Conservation (phyloP, 2,329 filamentous ascomycete species). For the Dryadomyces sulphureus region DNA sequence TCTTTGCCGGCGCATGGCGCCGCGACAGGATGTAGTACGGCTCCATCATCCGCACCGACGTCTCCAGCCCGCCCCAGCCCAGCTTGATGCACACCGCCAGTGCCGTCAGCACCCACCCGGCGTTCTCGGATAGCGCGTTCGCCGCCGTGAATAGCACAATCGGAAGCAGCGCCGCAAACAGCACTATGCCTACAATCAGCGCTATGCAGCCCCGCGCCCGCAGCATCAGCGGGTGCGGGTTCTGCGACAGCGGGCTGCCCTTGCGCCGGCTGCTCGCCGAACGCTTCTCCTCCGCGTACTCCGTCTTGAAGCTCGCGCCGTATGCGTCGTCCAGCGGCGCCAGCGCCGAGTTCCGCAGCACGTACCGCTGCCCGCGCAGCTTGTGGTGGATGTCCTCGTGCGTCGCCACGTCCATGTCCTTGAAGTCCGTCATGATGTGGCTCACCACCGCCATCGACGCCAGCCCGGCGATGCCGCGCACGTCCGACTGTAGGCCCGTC, state of each 20-base stretch:
- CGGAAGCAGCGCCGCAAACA: conserved; percentile 44
- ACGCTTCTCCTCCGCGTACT: conserved; percentile 27
- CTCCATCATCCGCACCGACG: conserved; percentile 56
- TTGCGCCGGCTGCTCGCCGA: conserved; percentile 25
- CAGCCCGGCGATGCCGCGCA: conserved; percentile 58
- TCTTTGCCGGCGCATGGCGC: conserved; percentile 49
- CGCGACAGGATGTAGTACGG: conserved; percentile 57
- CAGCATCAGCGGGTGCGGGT: conserved; percentile 57
- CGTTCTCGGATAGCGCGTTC: conserved; percentile 40
- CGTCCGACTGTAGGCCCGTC: conserved; percentile 52
- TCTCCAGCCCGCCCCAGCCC: conserved; percentile 53
- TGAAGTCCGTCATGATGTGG: conserved; percentile 62
- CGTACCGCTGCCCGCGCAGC: conserved; percentile 52
- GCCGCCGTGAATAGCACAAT: conserved; percentile 45
- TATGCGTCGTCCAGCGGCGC: conserved; percentile 42
- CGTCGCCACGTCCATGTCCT: conserved; percentile 52
- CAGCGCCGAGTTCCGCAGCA: conserved; percentile 54
- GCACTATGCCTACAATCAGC: conserved; percentile 41
- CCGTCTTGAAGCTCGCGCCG: conserved; percentile 23
- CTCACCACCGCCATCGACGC: conserved; percentile 62
- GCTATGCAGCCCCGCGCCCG: conserved; percentile 43
- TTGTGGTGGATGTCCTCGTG: conserved; percentile 53
- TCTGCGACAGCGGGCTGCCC: conserved; percentile 31
- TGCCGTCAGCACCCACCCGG: conserved; percentile 51
- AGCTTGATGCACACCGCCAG: conserved; percentile 54